Conservation (phyloP, 176 grass and related monocot genomes). For the Dendrocalamus sinicus region DNA sequence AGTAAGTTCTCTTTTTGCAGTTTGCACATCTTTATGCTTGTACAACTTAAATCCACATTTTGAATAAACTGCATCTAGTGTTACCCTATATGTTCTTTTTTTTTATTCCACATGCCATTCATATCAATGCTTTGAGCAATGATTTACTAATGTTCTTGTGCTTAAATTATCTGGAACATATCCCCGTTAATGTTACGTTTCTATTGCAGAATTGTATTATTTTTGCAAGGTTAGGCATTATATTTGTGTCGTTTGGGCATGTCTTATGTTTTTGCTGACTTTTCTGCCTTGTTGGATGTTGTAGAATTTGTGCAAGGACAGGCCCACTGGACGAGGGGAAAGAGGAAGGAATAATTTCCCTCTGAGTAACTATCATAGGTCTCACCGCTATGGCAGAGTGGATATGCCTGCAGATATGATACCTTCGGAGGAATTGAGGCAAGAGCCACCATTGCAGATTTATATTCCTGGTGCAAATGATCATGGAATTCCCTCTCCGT, state of each 20-base stretch:
- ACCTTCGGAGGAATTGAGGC: conserved; percentile 46
- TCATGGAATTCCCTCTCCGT: conserved; percentile 40
- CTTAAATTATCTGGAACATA: conserved; percentile 8
- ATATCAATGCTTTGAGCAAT: conserved; percentile 10
- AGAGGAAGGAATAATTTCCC: conserved; percentile 55
- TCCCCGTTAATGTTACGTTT: conserved; percentile 19
- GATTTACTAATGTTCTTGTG: neutral
- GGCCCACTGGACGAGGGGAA: conserved; percentile 45
- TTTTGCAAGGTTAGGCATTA: conserved; percentile 20
- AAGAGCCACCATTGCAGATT: conserved; percentile 38
- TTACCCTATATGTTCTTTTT: conserved; percentile 28
- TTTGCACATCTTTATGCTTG: conserved; percentile 31
- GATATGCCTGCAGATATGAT: conserved; percentile 45
- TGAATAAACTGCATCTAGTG: conserved; percentile 14
- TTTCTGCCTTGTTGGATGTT: conserved; percentile 45
- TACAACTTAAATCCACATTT: conserved; percentile 24
- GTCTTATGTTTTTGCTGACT: conserved; percentile 22
- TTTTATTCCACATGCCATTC: conserved; percentile 1
- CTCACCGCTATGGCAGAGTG: conserved; percentile 33
- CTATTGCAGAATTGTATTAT: conserved; percentile 10
- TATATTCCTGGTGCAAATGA: conserved; percentile 47
- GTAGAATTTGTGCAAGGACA: conserved; percentile 63
- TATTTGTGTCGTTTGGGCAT: neutral
- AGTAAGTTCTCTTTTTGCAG: conserved; percentile 52
- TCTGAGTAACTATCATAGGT: conserved; percentile 50